Conservation (phyloP, 441 rosid species). For the Syzygium syzygioides region DNA sequence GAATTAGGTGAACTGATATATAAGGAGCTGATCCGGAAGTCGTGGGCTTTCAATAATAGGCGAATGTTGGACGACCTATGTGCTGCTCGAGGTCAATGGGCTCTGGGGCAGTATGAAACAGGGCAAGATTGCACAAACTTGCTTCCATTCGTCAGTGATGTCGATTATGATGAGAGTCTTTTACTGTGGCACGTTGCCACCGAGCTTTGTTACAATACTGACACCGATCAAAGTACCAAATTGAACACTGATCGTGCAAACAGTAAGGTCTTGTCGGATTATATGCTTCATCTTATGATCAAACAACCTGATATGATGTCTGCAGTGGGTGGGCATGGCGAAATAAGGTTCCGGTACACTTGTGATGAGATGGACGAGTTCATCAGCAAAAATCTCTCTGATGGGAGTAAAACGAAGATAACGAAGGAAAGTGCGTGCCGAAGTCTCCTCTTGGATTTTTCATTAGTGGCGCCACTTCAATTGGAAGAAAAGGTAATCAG, state of each 20-base stretch:
- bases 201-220: neutral
- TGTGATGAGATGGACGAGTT: neutral
- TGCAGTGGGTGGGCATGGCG: neutral
- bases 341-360: neutral
- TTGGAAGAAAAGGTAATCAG: no score
- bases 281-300: neutral
- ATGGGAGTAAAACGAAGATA: neutral
- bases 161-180: neutral
- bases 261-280: neutral
- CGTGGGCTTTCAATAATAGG: no score
- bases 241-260: accelerated
- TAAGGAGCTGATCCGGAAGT: neutral
- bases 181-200: neutral
- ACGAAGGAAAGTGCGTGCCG: neutral
- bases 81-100: neutral
- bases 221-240: neutral
- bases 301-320: neutral
- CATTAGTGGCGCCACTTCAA: accelerated
- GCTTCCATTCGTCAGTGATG: neutral
- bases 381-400: neutral
- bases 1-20: neutral
- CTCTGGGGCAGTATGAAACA: neutral
- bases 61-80: no score
- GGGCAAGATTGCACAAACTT: neutral
- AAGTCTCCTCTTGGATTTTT: neutral